Percentiles rank a stretch among this genome's conserved stretches.
These are phyloP conservation scores for Cynanchum wilfordii DNA, from an alignment of 257 asterid species.

Conservation along the genomic window DNA sequence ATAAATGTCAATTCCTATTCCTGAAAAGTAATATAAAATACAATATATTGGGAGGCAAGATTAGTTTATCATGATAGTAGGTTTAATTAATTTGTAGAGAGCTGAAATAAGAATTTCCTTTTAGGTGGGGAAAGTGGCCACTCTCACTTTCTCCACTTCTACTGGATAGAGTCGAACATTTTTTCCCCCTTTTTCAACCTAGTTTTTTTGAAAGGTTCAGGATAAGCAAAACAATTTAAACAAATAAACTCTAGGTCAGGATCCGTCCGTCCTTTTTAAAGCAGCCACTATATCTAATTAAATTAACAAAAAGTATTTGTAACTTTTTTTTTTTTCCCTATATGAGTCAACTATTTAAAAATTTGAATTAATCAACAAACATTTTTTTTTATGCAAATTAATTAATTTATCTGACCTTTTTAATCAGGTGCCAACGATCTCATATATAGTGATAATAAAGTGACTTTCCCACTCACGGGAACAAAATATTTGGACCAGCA, in stretches of 20 bases:
- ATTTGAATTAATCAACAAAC: not conserved
- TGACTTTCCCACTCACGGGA: not conserved
- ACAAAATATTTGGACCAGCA: not conserved
- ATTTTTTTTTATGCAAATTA: not conserved
- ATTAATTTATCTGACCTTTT: not conserved
- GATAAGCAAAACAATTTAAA: not conserved
- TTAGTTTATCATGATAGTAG: not conserved
- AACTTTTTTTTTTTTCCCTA: not conserved
- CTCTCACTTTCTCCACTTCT: slow-evolving; percentile 7
- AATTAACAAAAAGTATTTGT: slow-evolving; percentile 1
- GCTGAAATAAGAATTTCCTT: not conserved
- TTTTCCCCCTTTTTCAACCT: not conserved
- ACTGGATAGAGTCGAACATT: not conserved
- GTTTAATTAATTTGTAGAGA: not conserved
- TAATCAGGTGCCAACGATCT: not conserved
- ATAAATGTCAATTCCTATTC: not conserved
- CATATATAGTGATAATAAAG: not conserved
- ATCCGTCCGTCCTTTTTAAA: not conserved
- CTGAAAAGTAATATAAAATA: not conserved
- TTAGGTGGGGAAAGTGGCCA: slow-evolving; percentile 7
- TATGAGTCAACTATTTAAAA: not conserved
- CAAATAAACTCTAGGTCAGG: not conserved
- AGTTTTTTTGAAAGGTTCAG: not conserved
- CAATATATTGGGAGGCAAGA: not conserved
- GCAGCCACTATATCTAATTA: not conserved